These are phyloP conservation scores for Rhipidocladum racemiflorum DNA, from an alignment of 176 grass and related monocot genomes.

Conservation along the genomic window DNA sequence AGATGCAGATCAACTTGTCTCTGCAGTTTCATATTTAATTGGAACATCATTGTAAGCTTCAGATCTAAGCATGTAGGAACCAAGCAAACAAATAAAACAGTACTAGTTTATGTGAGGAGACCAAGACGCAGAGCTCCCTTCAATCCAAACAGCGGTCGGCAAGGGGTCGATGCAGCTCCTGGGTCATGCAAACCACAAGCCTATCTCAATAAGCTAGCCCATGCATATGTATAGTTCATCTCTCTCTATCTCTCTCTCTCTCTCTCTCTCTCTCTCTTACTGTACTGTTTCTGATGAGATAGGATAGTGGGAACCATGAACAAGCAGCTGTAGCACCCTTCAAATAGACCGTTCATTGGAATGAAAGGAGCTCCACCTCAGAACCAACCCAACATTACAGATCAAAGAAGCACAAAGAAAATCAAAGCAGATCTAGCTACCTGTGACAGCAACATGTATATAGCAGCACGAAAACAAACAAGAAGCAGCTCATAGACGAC, in stretches of 20 bases:
- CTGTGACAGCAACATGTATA: background rate
- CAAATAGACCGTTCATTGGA: conserved; percentile 56
- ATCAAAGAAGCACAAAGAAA: background rate
- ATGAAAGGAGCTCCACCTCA: conserved; percentile 51
- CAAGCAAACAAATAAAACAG: background rate
- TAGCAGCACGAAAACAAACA: background rate
- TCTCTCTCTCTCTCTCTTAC: background rate
- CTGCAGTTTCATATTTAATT: background rate
- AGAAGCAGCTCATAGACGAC: background rate
- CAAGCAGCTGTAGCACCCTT: conserved; percentile 58
- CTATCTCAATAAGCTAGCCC: conserved; percentile 38
- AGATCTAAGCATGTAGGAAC: background rate
- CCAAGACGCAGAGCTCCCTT: conserved; percentile 86
- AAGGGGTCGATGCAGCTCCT: conserved; percentile 56
- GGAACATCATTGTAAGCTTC: too few species aligned
- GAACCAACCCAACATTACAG: background rate
- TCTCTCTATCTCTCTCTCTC: background rate
- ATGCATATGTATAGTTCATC: rapidly evolving
- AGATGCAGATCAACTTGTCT: background rate
- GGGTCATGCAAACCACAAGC: conserved; percentile 82
- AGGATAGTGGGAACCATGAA: conserved; percentile 82
- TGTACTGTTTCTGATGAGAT: conserved; percentile 26
- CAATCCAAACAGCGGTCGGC: conserved; percentile 75
- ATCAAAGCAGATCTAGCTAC: background rate
- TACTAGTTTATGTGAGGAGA: background rate